Evolutionary conservation across 495 filamentous ascomycete genomes (phyloP).

Genomic region (Hyaloscypha finlandica): DNA sequence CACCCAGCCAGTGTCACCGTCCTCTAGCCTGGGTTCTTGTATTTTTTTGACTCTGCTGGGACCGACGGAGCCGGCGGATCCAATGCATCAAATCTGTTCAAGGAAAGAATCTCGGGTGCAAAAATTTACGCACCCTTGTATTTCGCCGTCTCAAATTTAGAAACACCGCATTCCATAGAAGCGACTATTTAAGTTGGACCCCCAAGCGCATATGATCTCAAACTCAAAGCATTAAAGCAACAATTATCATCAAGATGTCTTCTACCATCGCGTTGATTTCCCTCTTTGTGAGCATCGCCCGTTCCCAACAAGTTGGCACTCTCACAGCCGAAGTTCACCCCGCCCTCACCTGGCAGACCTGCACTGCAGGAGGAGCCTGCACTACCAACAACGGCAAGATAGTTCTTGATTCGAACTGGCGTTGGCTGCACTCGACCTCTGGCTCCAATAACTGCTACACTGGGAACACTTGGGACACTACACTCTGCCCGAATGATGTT

Average conservation of each 20-base stretch:
- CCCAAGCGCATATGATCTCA: not conserved
- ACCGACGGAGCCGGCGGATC: not conserved
- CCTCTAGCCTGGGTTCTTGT: not conserved
- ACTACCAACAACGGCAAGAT: conserved; percentile 50
- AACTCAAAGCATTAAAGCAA: conserved; percentile 21
- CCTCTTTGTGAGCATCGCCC: conserved; percentile 27
- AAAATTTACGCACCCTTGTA: no score
- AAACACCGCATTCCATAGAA: no score
- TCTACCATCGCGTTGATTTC: conserved; percentile 25
- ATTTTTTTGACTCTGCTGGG: not conserved
- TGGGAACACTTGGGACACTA: conserved; percentile 56
- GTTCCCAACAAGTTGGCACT: conserved; percentile 58
- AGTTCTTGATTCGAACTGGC: conserved; percentile 68
- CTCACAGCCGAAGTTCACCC: conserved; percentile 60
- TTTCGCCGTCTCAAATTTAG: no score
- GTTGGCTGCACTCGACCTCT: conserved; percentile 54
- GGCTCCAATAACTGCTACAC: conserved; percentile 66
- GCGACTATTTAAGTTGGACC: not conserved
- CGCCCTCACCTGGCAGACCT: conserved; percentile 56
- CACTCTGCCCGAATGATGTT: conserved; percentile 53
- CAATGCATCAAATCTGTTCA: not conserved
- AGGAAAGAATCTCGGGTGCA: not conserved
- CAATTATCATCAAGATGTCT: conserved; percentile 23
- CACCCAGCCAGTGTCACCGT: not conserved
- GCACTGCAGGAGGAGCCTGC: conserved; percentile 54